Base-by-base conservation (phyloP, 768 basidiomycete genomes). In the Termitomyces sp. region DNA sequence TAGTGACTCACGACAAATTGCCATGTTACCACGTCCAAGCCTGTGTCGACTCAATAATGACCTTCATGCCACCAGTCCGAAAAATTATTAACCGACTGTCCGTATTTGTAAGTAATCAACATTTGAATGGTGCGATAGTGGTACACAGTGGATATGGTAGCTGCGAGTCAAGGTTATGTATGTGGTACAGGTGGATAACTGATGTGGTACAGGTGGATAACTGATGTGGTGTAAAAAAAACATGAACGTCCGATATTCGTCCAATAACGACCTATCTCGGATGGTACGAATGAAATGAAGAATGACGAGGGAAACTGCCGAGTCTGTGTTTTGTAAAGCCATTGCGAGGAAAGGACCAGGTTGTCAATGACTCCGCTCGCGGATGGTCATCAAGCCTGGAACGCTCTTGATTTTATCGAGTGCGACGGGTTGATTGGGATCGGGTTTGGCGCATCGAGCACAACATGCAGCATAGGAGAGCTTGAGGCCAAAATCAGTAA, bases 381-480 rank as follows among this genome's bases (percentile, higher is more conserved):
- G 25, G 65, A 90, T 80, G 39, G 86, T 89, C 89, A 91, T 91
- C 30, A 89, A 76, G 9, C 89, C 89, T 2, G 85, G 84, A 6
- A 91, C 76, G 59, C 79, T 77, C 61, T 72, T 78, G 48, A 79
- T 82, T 57, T 79, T 76, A 56, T 86, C 81, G 46, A 89, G 66
- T 1, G 81, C 81, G 25, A 89, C 80, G 1, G 87, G 87, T 25
- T 73, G 75, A 62, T 78, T 78, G 14, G 87, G 82, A 67, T 91
- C 86, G 3, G 73, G 69, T 2, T 61, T 61, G 8, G 70, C 64
- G 3, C 84, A 82, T 50, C 77, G 79, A 3, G 83, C 79, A 5
- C 85, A 84, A 3, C 70, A 75, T 7, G 86, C 89, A 19, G 68
- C 73, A 62, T 91, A 91, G 25, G 73, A 76, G 51, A 90, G 75